Evolutionary conservation across 768 basidiomycete species (phyloP), one percentile per base, ranked within the genome.

Genomic region (Hypsizygus marmoreus): DNA sequence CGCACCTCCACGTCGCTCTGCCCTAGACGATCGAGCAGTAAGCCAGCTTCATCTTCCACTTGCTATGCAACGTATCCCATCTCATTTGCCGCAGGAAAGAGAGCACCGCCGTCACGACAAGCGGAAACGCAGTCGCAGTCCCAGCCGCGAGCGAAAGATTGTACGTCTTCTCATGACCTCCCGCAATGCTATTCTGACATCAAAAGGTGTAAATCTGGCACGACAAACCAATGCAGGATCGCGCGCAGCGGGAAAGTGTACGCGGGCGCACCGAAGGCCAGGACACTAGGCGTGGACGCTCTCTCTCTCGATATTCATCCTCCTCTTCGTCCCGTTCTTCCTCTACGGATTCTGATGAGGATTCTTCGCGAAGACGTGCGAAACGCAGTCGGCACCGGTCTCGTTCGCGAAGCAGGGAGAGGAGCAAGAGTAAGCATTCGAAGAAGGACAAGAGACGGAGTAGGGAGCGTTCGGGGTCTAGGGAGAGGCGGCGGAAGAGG

Each of bases 121-220:
- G 24, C 48, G 23, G 23, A 43, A 26, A 24, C 26, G 37, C 17
- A 40, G 38, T 24, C 50, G 45, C 13, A 47, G 38, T 23, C 33
- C 13, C 22, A 40, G 49, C 17, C 48, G 37, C 12, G 43, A 38
- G 3, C 12, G 16, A 38, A 25, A 45, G 33, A 25, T 49, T 49
- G 56, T 57, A 57, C 56, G 56, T 57, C 33, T 16, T 35, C 6
- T 30, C 35, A 14, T 39, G 24, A 16, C 40, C 3, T 23, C 17
- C 23, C 22, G 19, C 39, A 35, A 39, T 44, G 44, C 53, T 32
- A 48, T 41, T 29, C 53, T 57, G 30, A 57, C 53, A 50, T 57
- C 40, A 47, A 40, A 57, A 57, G 56, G 41, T 30, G 48, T 51
- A 25, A 45, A 40, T 25, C 22, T 34, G 37, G 30, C 6, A 45